Evolutionary conservation across 2,329 filamentous ascomycete genomes (phyloP).

Genomic region (Rugonectria rugulosa): DNA sequence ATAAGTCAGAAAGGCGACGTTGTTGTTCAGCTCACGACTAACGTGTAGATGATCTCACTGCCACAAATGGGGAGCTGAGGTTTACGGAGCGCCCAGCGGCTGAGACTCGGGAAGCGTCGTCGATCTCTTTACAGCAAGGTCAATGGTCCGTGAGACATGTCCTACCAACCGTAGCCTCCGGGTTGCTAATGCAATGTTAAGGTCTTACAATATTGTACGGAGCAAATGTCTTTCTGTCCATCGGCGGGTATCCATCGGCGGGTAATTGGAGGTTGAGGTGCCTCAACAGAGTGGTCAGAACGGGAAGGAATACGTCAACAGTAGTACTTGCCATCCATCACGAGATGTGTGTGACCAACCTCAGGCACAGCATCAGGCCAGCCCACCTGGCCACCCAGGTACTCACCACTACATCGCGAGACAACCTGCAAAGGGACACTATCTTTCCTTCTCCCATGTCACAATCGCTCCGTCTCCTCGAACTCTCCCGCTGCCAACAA

Average conservation of each 20-base stretch:
- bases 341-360: slow-evolving; percentile 2
- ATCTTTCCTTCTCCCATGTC: slow-evolving; percentile 2
- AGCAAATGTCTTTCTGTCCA: not conserved
- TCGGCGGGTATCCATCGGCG: too few relatives aligned
- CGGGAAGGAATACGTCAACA: not conserved
- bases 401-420: not conserved
- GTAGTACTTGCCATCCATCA: slow-evolving; percentile 6
- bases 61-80: slow-evolving; percentile 14
- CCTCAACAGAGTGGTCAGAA: not conserved
- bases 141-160: slow-evolving; percentile 6
- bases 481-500: not conserved
- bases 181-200: too few relatives aligned
- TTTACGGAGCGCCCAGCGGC: not conserved
- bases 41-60: slow-evolving; percentile 10
- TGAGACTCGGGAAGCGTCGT: too few relatives aligned
- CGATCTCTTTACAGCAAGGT: too few relatives aligned
- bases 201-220: not conserved
- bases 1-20: not conserved
- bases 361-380: slow-evolving; percentile 10
- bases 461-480: not conserved
- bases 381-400: slow-evolving; percentile 14
- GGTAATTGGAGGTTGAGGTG: slow-evolving; percentile 6
- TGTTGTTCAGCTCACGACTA: not conserved
- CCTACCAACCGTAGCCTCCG: too few relatives aligned
- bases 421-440: not conserved